phyloP scores from a whole-genome alignment of 2,329 filamentous ascomycete genomes.

The Pyrenochaeta sp. region DNA sequence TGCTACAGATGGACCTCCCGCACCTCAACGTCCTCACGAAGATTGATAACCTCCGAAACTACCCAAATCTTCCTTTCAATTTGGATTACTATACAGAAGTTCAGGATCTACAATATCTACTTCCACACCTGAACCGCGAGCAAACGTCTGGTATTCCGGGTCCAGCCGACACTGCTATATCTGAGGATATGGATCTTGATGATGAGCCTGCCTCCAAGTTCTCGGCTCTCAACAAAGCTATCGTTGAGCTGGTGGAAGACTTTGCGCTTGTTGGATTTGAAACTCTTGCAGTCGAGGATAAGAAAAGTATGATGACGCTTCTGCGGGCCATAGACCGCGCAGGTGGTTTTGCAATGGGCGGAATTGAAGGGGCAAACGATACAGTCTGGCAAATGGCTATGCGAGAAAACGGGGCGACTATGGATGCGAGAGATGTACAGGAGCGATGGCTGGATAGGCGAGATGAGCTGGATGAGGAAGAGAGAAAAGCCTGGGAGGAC shows the following conservation, averaged over 20 bases:
- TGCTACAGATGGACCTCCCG: constrained; percentile 97
- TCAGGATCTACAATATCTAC: constrained; percentile 85
- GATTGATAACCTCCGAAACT: constrained; percentile 90
- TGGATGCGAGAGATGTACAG: constrained; percentile 89
- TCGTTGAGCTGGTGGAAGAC: constrained; percentile 85
- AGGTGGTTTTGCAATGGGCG: constrained; percentile 90
- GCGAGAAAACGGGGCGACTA: constrained; percentile 70
- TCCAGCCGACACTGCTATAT: constrained; percentile 22
- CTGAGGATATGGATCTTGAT: constrained; percentile 55
- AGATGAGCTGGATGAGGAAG: constrained; percentile 83
- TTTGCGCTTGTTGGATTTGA: constrained; percentile 93
- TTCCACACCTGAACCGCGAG: constrained; percentile 81
- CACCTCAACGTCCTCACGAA: constrained; percentile 97
- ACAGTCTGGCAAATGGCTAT: constrained; percentile 97
- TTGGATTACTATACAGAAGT: constrained; percentile 98
- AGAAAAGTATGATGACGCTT: constrained; percentile 93
- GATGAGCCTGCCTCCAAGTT: constrained; percentile 68
- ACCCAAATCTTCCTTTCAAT: constrained; percentile 89
- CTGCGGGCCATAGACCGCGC: constrained; percentile 89
- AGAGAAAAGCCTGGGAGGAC: constrained; percentile 76
- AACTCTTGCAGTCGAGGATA: constrained; percentile 94
- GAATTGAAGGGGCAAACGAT: constrained; percentile 90
- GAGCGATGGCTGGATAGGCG: constrained; percentile 94
- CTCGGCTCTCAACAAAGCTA: constrained; percentile 81
- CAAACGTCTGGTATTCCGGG: constrained; percentile 53